Evolutionary conservation across 148 eudicot species (phyloP), one percentile per base, ranked within the genome.

Genomic region (Camellia lanceoleosa): DNA sequence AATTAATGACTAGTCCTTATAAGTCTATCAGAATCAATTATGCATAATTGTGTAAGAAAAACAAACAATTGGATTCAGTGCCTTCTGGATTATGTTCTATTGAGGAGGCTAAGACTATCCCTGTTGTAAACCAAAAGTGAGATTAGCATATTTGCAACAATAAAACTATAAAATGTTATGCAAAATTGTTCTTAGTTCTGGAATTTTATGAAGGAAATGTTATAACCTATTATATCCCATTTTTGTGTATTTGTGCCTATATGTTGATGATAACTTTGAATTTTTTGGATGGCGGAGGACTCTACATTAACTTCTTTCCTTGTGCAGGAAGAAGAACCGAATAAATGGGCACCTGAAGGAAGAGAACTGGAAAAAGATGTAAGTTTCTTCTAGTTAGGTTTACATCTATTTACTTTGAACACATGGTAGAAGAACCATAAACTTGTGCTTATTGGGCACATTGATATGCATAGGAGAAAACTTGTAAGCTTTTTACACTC

Each of bases 241-340:
- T 68, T 68, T 44, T 5, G 54, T 30, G 38, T 30, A 30, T 30
- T 30, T 30, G 38, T 30, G 1, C 38, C 38, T 1, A 9, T 51
- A 51, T 5, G 54, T 51, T 44, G 72, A 44, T 68, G 52, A 44
- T n/a, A 68, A 49, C 74, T 19, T 71, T 0, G 14, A 47, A n/a
- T 13, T 11, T 19, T n/a, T 60, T 61, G 7, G 41, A 59, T 59
- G 54, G 56, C 19, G 1, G 18, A 3, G 44, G 16, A n/a, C 9
- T 13, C 38, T 44, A 63, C 42, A n/a, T n/a, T 65, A 64, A 66
- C 10, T 13, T 63, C 2, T 49, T 15, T 46, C 67, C 52, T 77
- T 77, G 19, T 73, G 47, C 82, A 73, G 82, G 82, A 79, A 43
- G 68, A 69, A 70, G 75, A 79, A 30, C 68, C 20, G 44, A 38